Evolutionary conservation across 306 rosid genomes (phyloP).

Genomic region (Begonia peltatifolia): DNA sequence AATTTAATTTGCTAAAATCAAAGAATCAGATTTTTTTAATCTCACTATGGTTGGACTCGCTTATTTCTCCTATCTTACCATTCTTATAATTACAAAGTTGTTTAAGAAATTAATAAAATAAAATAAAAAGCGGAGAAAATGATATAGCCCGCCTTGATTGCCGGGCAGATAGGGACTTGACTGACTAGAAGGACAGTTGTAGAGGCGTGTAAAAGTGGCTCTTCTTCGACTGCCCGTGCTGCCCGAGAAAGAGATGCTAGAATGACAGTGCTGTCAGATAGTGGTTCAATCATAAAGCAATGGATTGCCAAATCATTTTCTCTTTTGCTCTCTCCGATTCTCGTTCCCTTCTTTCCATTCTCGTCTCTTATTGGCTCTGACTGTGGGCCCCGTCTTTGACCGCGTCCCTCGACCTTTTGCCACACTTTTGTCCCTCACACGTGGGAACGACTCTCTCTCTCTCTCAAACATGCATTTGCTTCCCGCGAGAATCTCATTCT

Average conservation of each 20-base stretch:
- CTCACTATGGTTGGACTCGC: no score
- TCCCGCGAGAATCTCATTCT: constrained; percentile 47
- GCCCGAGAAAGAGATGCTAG: constrained; percentile 5
- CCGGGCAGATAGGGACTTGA: constrained; percentile 49
- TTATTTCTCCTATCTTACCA: no score
- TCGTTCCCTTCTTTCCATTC: no score
- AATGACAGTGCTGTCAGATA: constrained; percentile 32
- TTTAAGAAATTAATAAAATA: no score
- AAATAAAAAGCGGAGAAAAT: constrained; percentile 2
- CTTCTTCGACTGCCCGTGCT: constrained; percentile 25
- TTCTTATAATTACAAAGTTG: no score
- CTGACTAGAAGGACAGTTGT: constrained; percentile 15
- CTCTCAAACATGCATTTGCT: constrained; percentile 19
- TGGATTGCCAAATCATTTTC: constrained; percentile 43
- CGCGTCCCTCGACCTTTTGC: constrained; percentile 12
- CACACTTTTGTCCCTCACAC: constrained; percentile 25
- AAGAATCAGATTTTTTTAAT: no score
- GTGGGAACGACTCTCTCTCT: constrained; percentile 10
- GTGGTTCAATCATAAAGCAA: constrained; percentile 60
- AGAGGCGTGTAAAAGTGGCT: no score
- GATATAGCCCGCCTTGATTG: constrained; percentile 45
- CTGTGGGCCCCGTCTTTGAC: constrained; percentile 15
- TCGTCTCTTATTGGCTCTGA: constrained; percentile 11
- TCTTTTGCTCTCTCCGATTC: no score
- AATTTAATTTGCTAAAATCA: no score